A percentile compares a stretch with the other conserved stretches of the same genome.
Evolutionary conservation across 306 rosid species (phyloP).

Genomic region (Amphicarpaea edgeworthii): DNA sequence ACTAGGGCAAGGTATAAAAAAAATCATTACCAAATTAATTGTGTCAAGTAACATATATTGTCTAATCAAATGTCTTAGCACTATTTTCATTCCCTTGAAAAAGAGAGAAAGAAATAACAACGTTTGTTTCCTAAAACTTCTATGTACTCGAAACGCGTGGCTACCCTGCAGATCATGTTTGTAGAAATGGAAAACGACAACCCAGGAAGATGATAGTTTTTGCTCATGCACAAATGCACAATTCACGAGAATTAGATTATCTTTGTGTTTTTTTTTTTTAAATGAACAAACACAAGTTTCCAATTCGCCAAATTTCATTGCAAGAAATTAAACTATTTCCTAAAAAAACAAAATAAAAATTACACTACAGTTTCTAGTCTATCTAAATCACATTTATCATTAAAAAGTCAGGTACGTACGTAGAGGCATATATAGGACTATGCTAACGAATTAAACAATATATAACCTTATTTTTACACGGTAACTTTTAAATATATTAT

Average conservation of each 20-base stretch:
- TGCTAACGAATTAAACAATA: background rate
- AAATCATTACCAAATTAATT: background rate
- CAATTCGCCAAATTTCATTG: background rate
- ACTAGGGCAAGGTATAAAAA: constrained; percentile 10
- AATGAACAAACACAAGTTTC: background rate
- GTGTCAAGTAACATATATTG: background rate
- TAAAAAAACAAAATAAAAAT: background rate
- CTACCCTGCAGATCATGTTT: constrained; percentile 1
- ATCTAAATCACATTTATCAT: background rate
- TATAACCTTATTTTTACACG: background rate
- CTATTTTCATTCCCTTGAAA: background rate
- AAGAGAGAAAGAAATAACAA: constrained; percentile 17
- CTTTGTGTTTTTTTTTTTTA: background rate
- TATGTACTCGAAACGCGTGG: constrained; percentile 1
- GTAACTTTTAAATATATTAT: background rate
- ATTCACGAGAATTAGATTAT: background rate
- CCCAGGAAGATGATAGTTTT: constrained; percentile 19
- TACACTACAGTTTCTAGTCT: background rate
- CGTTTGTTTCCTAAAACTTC: background rate
- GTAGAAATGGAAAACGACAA: constrained; percentile 39
- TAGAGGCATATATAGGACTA: too few species aligned
- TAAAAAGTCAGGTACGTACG: background rate
- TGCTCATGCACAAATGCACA: too few species aligned
- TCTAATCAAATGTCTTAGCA: background rate
- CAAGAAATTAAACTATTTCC: too few species aligned